A percentile compares a stretch with the other conserved stretches of the same genome.
These are phyloP conservation scores for Boechera divaricarpa DNA, from an alignment of 345 rosid genomes.

Conservation along the genomic window DNA sequence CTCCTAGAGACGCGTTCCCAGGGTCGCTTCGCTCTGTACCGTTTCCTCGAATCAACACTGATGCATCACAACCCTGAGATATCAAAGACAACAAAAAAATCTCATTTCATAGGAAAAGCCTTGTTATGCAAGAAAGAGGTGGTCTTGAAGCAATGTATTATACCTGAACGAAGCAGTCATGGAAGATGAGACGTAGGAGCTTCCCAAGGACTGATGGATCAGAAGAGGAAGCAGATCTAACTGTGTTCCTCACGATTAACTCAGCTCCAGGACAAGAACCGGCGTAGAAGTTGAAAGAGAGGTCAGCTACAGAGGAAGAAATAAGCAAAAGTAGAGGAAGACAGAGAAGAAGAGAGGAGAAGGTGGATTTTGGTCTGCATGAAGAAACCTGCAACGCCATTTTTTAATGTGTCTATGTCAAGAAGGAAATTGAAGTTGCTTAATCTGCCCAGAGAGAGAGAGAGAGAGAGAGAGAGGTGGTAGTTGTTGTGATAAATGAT, in stretches of 20 bases:
- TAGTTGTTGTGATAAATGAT: constrained; percentile 38
- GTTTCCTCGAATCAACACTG: constrained; percentile 81
- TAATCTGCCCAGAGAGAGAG: constrained; percentile 7
- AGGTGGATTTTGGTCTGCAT: constrained; percentile 47
- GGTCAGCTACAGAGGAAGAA: constrained; percentile 46
- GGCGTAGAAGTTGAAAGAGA: constrained; percentile 73
- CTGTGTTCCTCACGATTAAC: constrained; percentile 63
- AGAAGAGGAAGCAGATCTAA: constrained; percentile 64
- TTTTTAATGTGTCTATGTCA: neutral
- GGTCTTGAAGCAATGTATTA: neutral
- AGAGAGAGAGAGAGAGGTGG: constrained; percentile 22
- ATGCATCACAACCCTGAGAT: constrained; percentile 86
- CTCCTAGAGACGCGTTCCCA: constrained; percentile 77
- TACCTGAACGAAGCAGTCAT: constrained; percentile 93
- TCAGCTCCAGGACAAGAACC: constrained; percentile 79
- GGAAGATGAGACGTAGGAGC: constrained; percentile 87
- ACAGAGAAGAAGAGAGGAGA: constrained; percentile 32
- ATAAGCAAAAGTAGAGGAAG: constrained; percentile 33
- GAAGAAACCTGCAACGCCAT: constrained; percentile 32
- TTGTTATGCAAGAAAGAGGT: neutral
- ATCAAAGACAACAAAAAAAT: neutral
- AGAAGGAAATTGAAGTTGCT: constrained; percentile 17
- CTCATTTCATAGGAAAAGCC: neutral
- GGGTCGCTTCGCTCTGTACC: constrained; percentile 84
- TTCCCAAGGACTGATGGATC: constrained; percentile 86